phyloP scores from a whole-genome alignment of 2,329 filamentous ascomycete genomes.

The Ceratocystis colombiana region DNA sequence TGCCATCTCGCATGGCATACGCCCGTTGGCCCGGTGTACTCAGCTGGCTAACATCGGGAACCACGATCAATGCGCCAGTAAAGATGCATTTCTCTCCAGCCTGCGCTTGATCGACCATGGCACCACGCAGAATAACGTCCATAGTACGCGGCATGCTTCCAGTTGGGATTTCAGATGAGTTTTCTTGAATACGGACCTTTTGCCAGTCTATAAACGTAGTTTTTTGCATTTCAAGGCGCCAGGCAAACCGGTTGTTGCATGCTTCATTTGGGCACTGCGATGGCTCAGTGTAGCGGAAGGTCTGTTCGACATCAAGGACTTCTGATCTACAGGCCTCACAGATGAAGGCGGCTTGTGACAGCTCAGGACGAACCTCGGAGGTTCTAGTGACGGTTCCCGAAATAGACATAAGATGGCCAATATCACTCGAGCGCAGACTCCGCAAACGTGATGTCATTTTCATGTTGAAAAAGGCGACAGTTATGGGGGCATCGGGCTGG shows the following conservation, averaged over 20 bases:
- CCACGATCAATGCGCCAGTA: conserved; percentile 88
- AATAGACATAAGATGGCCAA: conserved; percentile 87
- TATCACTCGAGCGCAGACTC: conserved; percentile 75
- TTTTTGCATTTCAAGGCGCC: conserved; percentile 92
- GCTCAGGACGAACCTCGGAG: conserved; percentile 88
- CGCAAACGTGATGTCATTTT: conserved; percentile 78
- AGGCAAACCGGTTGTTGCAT: conserved; percentile 83
- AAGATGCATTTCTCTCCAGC: conserved; percentile 98
- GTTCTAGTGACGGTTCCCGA: conserved; percentile 95
- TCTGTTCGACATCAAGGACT: conserved; percentile 88
- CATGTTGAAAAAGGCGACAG: conserved; percentile 85
- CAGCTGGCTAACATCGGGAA: conserved; percentile 92
- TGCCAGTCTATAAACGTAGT: conserved; percentile 99
- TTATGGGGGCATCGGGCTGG: conserved; percentile 81
- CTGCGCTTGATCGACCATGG: conserved; percentile 95
- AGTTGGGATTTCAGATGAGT: conserved; percentile 94
- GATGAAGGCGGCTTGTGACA: conserved; percentile 83
- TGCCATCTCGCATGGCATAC: conserved; percentile 74
- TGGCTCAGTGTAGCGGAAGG: conserved; percentile 93
- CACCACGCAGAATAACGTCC: conserved; percentile 89
- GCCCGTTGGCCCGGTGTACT: conserved; percentile 76
- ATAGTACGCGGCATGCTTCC: conserved; percentile 98
- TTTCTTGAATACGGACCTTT: conserved; percentile 95
- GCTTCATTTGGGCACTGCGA: conserved; percentile 83
- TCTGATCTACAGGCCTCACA: conserved; percentile 80